A percentile compares a stretch with the other conserved stretches of the same genome.
Conservation (phyloP, 208 protist species). For the Leishmania martiniquensis region DNA sequence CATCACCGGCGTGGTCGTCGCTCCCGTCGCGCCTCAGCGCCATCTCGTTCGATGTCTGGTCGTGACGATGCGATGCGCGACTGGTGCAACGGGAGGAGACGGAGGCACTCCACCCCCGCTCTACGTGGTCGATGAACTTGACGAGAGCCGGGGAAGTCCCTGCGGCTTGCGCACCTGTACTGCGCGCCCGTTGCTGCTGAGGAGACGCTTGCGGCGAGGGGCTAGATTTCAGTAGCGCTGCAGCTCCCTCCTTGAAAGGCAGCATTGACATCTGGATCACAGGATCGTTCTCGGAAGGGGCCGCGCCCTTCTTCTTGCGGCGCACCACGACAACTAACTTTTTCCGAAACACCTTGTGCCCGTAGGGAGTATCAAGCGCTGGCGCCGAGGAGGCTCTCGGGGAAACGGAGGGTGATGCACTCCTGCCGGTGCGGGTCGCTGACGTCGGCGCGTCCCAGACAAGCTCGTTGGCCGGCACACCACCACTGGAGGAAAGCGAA, state of each 20-base stretch:
- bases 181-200: conserved; percentile 1
- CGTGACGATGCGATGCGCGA: neutral
- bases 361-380: conserved; percentile 3
- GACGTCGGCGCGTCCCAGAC: conserved; percentile 18
- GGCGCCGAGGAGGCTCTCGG: neutral
- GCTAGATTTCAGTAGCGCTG: conserved; percentile 9
- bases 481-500: conserved; percentile 20
- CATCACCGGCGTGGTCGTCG: neutral
- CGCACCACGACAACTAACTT: conserved; percentile 59
- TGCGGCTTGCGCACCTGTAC: neutral
- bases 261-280: conserved; percentile 43
- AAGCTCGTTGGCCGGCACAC: conserved; percentile 26
- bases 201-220: neutral
- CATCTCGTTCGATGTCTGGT: neutral
- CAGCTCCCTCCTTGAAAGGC: conserved; percentile 27
- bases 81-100: neutral
- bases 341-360: conserved; percentile 50
- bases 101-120: neutral
- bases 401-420: conserved; percentile 4
- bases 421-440: neutral
- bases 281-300: conserved; percentile 41
- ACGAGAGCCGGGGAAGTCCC: conserved; percentile 19
- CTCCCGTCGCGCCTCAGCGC: neutral
- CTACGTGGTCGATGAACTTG: conserved; percentile 39
- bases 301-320: conserved; percentile 21